These are phyloP conservation scores for Scedosporium boydii DNA, from an alignment of 2,329 filamentous ascomycete species.

Conservation along the genomic window DNA sequence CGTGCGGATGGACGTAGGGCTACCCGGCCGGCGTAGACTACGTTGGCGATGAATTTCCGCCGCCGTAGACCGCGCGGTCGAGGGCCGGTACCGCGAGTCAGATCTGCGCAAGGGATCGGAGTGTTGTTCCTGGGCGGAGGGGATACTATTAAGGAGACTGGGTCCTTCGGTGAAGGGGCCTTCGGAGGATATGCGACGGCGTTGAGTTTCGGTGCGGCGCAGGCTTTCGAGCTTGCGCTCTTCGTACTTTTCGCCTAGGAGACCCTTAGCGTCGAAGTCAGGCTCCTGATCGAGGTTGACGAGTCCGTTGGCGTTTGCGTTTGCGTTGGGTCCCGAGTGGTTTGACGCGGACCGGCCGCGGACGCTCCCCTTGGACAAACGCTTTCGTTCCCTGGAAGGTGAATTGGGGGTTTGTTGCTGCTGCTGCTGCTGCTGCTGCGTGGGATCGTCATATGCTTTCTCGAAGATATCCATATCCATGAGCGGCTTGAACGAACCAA, in stretches of 20 bases:
- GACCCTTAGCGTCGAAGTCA: conserved; percentile 39
- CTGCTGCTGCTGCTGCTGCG: conserved; percentile 8
- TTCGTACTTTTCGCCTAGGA: conserved; percentile 41
- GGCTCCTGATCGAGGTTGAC: conserved; percentile 15
- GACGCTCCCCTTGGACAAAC: conserved; percentile 7
- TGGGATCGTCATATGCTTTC: conserved; percentile 39
- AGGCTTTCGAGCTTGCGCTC: conserved; percentile 29
- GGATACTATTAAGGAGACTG: conserved; percentile 40
- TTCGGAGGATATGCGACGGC: conserved; percentile 10
- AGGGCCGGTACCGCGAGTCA: conserved; percentile 9
- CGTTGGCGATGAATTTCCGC: conserved; percentile 9
- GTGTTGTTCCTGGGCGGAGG: background rate
- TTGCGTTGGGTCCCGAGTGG: background rate
- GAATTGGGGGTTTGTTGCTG: background rate
- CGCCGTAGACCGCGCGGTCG: conserved; percentile 12
- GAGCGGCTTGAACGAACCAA: conserved; percentile 60
- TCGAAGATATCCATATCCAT: conserved; percentile 53
- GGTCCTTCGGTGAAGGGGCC: conserved; percentile 45
- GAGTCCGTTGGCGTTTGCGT: conserved; percentile 1
- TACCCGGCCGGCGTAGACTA: conserved; percentile 9
- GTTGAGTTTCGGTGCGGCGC: background rate
- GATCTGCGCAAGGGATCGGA: background rate
- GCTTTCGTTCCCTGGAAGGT: background rate
- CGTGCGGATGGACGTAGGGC: conserved; percentile 16
- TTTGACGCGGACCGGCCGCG: background rate